Base-by-base conservation (phyloP, 371 early-diverging fungal genomes). In the Circinella umbellata region DNA sequence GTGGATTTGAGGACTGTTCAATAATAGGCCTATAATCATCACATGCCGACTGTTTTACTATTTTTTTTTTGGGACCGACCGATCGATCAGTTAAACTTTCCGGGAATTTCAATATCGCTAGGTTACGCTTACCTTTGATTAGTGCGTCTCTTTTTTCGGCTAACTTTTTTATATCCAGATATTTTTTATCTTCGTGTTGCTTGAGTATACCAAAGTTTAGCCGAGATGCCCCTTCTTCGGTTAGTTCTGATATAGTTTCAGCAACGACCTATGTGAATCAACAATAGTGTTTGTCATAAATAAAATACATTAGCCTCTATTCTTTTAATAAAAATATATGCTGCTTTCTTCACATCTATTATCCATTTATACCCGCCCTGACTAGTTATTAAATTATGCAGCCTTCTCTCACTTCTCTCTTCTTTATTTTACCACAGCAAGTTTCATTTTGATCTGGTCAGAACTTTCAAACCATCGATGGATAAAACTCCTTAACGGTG, bases 171-270 rank as follows among this genome's bases (percentile, higher is more conserved):
- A 81, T 51, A 10, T 60, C 49, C 17, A 66, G 17, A 17, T 78
- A 66, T 4, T 66, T 39, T 20, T 59, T 35, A 55, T 76, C 71
- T 0, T 17, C 61, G 17, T 66, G 64, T 20, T 60, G 20, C 20
- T 77, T 75, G n/a, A 83, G 62, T 42, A 83, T 65, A 4, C 79
- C 75, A 17, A 68, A 75, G 39, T 76, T 49, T 3, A 83, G 64
- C 34, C 72, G 72, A 11, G 73, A 68, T 11, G 72, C 73, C 18
- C 59, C 66, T 17, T 67, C 46, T 47, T 79, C 80, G 6, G 73
- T 42, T 63, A 65, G 55, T 54, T 54, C 42, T 3, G 83, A 76
- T 14, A 80, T 53, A 14, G 73, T 69, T 63, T 83, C 81, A 17
- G 81, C 83, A 20, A 83, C 68, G 5, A 68, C 35, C 80, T 78